Evolutionary conservation across 495 filamentous ascomycete species (phyloP), one percentile per base, ranked within the genome.

Genomic region (Podospora pseudocomata): DNA sequence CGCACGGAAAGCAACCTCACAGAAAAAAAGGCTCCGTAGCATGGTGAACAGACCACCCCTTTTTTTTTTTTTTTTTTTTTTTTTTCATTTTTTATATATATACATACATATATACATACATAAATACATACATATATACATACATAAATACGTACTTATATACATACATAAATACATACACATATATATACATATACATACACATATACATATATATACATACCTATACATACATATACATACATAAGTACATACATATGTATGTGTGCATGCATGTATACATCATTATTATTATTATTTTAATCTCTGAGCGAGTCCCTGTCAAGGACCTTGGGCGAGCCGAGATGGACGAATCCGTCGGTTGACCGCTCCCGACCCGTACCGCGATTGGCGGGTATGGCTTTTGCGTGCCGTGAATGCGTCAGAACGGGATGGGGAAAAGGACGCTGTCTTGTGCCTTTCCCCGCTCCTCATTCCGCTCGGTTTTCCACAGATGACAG

Each of bases 291-390:
- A n/a, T n/a, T n/a, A n/a, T n/a, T n/a, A n/a, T n/a, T n/a, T n/a
- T n/a, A n/a, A n/a, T n/a, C 39, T 49, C 2, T 49, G 5, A 16
- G 13, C 34, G 69, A 19, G 55, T 58, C 55, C 55, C n/a, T 58
- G 23, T 26, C n/a, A 19, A 58, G 23, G 55, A 58, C 55, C 55
- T 58, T 26, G 23, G 55, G 5, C 55, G 30, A 19, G 13, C 55
- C 55, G 55, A 20, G 55, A 7, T 58, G 55, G 55, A 58, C 55
- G 23, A 60, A 60, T 60, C 58, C 26, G 59, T 61, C 59, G 16
- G 23, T 63, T 32, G 61, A 63, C 32, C 19, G 61, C 32, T 63
- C 30, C 61, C 61, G 61, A 63, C 32, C 61, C 61, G 61, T 63
- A 32, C 61, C 61, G 61, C 61, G 32, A 28, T 63, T 63, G 61